These are phyloP conservation scores for Candida silvicultrix DNA, from an alignment of 805 yeast species.

Conservation along the genomic window DNA sequence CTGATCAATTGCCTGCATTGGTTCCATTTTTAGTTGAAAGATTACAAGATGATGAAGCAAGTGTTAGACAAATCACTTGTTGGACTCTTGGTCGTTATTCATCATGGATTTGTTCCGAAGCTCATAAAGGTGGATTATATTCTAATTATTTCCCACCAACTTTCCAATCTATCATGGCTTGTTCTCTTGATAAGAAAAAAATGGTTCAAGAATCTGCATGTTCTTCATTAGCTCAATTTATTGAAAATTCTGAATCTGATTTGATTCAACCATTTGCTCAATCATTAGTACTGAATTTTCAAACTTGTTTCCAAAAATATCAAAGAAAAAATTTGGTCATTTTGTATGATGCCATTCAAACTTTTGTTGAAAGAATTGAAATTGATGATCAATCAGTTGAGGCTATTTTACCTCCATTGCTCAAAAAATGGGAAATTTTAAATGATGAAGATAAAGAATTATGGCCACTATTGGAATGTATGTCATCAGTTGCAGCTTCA, in stretches of 20 bases:
- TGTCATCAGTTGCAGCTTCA: conserved; percentile 86
- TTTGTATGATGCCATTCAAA: conserved; percentile 85
- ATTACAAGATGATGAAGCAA: conserved; percentile 65
- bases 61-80: conserved; percentile 89
- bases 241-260: conserved; percentile 66
- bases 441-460: conserved; percentile 76
- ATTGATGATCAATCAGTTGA: conserved; percentile 53
- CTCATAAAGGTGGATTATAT: conserved; percentile 52
- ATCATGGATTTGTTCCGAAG: conserved; percentile 72
- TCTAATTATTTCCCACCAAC: conserved; percentile 71
- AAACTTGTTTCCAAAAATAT: conserved; percentile 67
- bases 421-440: conserved; percentile 72
- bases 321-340: conserved; percentile 77
- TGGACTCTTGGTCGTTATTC: conserved; percentile 92
- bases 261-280: conserved; percentile 53
- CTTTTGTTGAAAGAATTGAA: conserved; percentile 71
- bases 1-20: conserved; percentile 68
- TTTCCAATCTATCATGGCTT: conserved; percentile 64
- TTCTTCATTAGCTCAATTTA: conserved; percentile 75
- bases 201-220: conserved; percentile 96
- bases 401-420: conserved; percentile 70
- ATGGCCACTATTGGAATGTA: conserved; percentile 90
- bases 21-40: conserved; percentile 83
- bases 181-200: conserved; percentile 78
- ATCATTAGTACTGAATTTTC: conserved; percentile 64